Base-by-base conservation (phyloP, 75 land plant species). In the Adiantum capillusveneris region DNA sequence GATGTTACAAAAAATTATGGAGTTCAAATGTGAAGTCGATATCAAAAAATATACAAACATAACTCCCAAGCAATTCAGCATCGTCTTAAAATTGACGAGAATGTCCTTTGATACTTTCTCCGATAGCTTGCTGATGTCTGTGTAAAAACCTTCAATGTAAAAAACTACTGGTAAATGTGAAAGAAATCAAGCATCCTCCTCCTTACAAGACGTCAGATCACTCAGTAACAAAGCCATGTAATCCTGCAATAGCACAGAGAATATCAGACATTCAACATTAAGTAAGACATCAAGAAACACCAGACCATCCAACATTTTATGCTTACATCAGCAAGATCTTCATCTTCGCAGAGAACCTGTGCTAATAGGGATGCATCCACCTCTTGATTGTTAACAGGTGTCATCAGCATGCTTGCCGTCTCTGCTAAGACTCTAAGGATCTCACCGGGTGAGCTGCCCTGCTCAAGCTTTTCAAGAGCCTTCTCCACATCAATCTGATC, bases 281-380 rank as follows among this genome's bases (percentile, higher is more conserved):
- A 58, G 6, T 18, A 31, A 19, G 43, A 6, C 18, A 16, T 55
- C 5, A 30, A 34, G 31, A 37, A 18, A 58, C 11, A 2, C 11
- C 11, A 58, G 26, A 56, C 12, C 27, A 7, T 6, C 34, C 9
- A 21, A 24, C 43, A 41, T 9, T 7, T 52, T 7, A 12, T 18
- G 53, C 65, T 37, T 62, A 69, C 71, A 34, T 69, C 65, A 30
- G 58, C 71, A 49, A 69, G 65, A 20, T 56, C 57, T 18, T 60
- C 71, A 28, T 53, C 50, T 42, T 49, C 46, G 16, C 42, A 45
- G 13, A 62, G 64, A 18, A 39, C 43, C 29, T 54, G 30, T 25
- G 48, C 49, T 44, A 43, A 24, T 27, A 46, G 52, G 9, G 34
- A 6, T 18, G 39, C 34, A 22, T 44, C 31, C 36, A 25, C 56